phyloP scores from a whole-genome alignment of 1,284 basidiomycete species.

The Vanrija pseudolonga region DNA sequence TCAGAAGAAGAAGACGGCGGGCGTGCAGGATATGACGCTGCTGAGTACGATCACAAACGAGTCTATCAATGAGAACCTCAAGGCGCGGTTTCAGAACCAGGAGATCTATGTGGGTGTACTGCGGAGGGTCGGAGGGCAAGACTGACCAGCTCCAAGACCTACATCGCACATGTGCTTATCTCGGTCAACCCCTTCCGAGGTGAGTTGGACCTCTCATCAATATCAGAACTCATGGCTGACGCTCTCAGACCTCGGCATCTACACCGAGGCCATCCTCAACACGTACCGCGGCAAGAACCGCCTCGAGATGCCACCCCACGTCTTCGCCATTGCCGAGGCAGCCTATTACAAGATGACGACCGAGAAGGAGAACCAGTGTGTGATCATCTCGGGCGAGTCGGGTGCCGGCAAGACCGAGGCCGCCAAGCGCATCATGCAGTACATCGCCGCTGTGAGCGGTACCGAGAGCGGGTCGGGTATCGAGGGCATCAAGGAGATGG shows the following conservation, averaged over 20 bases:
- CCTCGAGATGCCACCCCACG: constrained; percentile 95
- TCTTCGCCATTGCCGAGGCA: constrained; percentile 94
- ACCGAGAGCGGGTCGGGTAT: constrained; percentile 64
- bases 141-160: constrained; percentile 57
- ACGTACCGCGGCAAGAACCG: constrained; percentile 96
- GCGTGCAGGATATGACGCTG: constrained; percentile 98
- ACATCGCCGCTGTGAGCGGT: constrained; percentile 88
- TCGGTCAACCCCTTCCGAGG: constrained; percentile 98
- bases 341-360: constrained; percentile 99
- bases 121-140: not conserved
- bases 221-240: not conserved
- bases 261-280: constrained; percentile 79
- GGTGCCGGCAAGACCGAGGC: constrained; percentile 97
- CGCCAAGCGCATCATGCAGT: constrained; percentile 99
- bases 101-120: constrained; percentile 74
- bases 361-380: constrained; percentile 99
- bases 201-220: constrained; percentile 43
- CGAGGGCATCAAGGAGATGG: constrained; percentile 99
- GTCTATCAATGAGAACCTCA: constrained; percentile 94
- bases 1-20: constrained; percentile 97
- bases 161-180: constrained; percentile 95
- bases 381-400: constrained; percentile 98
- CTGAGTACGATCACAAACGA: constrained; percentile 97
- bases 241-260: constrained; percentile 84
- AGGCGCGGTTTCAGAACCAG: constrained; percentile 89